Evolutionary conservation across 805 yeast genomes (phyloP).

Genomic region (Yarrowia sp.): DNA sequence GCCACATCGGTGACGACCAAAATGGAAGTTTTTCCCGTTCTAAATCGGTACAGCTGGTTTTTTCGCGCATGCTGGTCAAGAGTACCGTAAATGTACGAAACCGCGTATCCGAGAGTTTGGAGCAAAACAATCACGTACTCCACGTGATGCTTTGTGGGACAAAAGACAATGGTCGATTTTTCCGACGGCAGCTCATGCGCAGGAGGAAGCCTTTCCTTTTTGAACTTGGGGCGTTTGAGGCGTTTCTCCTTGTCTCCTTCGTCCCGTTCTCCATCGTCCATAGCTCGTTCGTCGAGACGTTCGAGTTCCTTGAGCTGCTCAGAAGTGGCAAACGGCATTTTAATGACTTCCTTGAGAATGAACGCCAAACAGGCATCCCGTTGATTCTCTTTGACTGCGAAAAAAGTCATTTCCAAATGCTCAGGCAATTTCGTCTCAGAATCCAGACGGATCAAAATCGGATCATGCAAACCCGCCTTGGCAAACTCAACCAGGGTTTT

Average conservation of each 20-base stretch:
- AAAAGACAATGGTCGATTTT: slow-evolving; percentile 88
- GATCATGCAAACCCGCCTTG: slow-evolving; percentile 92
- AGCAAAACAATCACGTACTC: slow-evolving; percentile 81
- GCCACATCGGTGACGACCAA: slow-evolving; percentile 92
- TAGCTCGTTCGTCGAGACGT: slow-evolving; percentile 45
- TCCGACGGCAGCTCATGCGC: slow-evolving; percentile 87
- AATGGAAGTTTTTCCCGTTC: slow-evolving; percentile 82
- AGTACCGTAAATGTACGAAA: slow-evolving; percentile 90
- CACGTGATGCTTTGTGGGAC: slow-evolving; percentile 97
- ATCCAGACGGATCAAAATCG: slow-evolving; percentile 90
- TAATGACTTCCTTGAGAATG: slow-evolving; percentile 81
- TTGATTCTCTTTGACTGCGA: slow-evolving; percentile 81
- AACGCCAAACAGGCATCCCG: slow-evolving; percentile 85
- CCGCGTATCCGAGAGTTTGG: slow-evolving; percentile 80
- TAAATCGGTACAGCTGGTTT: slow-evolving; percentile 82
- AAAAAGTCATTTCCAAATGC: slow-evolving; percentile 85
- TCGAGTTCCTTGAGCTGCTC: slow-evolving; percentile 67
- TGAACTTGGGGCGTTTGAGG: slow-evolving; percentile 51
- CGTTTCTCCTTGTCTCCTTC: slow-evolving; percentile 47
- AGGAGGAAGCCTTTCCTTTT: slow-evolving; percentile 68
- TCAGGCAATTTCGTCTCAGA: slow-evolving; percentile 91
- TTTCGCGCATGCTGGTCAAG: slow-evolving; percentile 94
- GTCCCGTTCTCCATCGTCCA: slow-evolving; percentile 44
- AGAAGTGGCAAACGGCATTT: slow-evolving; percentile 78
- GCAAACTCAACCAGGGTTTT: slow-evolving; percentile 93